Conservation (phyloP, 2,329 filamentous ascomycete species). For the Lomentospora prolificans region DNA sequence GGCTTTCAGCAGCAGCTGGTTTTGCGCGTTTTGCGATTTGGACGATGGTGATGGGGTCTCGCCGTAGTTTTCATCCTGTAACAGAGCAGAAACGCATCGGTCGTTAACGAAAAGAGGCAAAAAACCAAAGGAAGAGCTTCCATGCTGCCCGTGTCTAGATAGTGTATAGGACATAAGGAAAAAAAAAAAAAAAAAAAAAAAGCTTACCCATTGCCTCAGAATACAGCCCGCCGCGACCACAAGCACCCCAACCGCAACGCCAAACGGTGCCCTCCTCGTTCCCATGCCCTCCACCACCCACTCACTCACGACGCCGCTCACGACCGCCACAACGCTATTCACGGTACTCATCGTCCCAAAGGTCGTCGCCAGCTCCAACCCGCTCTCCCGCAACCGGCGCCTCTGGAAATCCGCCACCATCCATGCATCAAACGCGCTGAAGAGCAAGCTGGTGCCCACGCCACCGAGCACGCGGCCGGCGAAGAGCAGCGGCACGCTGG, state of each 20-base stretch:
- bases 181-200: neutral
- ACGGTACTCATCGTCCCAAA: slow-evolving; percentile 41
- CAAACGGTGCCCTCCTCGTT: slow-evolving; percentile 42
- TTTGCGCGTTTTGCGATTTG: slow-evolving; percentile 9
- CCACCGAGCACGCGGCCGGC: slow-evolving; percentile 44
- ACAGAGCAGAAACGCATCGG: neutral
- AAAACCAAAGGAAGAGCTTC: neutral
- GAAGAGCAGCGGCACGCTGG: slow-evolving; percentile 31
- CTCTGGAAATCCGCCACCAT: slow-evolving; percentile 46
- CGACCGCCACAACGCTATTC: slow-evolving; percentile 46
- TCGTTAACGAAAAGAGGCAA: too few species aligned
- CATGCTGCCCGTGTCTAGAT: neutral
- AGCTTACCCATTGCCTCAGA: slow-evolving; percentile 32
- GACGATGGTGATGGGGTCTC: slow-evolving; percentile 5
- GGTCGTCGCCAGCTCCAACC: slow-evolving; percentile 33
- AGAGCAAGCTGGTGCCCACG: slow-evolving; percentile 44
- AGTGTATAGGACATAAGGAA: neutral
- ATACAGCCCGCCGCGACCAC: slow-evolving; percentile 33
- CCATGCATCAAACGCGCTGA: slow-evolving; percentile 52
- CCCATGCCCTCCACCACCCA: slow-evolving; percentile 34
- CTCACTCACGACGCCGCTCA: slow-evolving; percentile 38
- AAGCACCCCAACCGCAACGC: slow-evolving; percentile 27
- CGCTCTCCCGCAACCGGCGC: slow-evolving; percentile 28
- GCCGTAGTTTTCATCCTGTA: slow-evolving; percentile 41
- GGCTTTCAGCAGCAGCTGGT: slow-evolving; percentile 10